Conservation (phyloP, 2,329 filamentous ascomycete genomes). For the Colletotrichum chrysophilum region DNA sequence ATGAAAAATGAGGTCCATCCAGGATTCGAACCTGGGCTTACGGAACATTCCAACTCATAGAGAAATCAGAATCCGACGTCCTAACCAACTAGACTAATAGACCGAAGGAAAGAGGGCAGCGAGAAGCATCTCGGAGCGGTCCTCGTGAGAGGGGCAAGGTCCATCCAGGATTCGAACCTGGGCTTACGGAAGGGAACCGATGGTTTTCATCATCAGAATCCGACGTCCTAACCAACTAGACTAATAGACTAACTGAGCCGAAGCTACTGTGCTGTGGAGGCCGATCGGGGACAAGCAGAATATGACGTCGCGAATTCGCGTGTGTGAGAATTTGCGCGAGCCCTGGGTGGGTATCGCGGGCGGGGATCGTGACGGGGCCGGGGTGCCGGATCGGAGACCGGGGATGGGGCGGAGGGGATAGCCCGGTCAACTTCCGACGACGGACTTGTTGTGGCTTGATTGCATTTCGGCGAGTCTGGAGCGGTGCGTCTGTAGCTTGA, state of each 20-base stretch:
- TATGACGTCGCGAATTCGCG: neutral
- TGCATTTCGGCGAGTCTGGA: neutral
- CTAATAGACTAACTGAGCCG: constrained; percentile 9
- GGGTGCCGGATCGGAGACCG: neutral
- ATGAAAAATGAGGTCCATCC: constrained; percentile 4
- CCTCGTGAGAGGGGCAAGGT: too few relatives aligned
- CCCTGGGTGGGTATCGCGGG: constrained; percentile 1
- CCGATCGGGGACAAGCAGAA: neutral
- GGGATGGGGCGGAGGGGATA: neutral
- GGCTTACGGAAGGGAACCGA: too few relatives aligned
- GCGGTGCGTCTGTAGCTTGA: neutral
- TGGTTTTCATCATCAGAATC: too few relatives aligned
- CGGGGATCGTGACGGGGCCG: neutral
- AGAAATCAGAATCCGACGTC: constrained; percentile 12
- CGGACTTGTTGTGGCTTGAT: neutral
- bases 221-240: constrained; percentile 23
- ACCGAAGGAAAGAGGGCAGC: too few relatives aligned
- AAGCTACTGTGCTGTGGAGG: neutral
- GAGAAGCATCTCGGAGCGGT: too few relatives aligned
- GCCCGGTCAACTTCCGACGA: neutral
- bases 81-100: constrained; percentile 22
- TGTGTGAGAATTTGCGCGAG: neutral
- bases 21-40: constrained; percentile 19
- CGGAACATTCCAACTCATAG: neutral
- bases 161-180: too few relatives aligned